phyloP scores from a whole-genome alignment of 805 yeast species.

The Lipomyces lipofer region DNA sequence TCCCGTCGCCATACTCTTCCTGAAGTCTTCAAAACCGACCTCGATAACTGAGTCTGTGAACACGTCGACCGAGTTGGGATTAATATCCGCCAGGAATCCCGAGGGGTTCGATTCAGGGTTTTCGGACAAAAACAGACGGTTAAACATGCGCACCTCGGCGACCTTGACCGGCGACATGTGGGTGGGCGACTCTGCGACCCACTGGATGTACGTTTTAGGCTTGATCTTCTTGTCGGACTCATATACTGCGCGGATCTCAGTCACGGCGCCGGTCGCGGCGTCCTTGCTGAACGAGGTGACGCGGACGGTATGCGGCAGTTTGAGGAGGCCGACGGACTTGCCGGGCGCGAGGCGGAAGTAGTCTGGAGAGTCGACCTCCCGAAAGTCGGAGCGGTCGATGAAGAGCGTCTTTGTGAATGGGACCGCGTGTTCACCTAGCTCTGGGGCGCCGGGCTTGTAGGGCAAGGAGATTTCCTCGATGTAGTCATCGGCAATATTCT shows the following conservation, averaged over 20 bases:
- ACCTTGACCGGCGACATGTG: constrained; percentile 64
- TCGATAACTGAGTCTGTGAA: constrained; percentile 71
- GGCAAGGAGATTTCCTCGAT: constrained; percentile 75
- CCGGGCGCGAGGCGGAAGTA: constrained; percentile 92
- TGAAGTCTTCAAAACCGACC: constrained; percentile 68
- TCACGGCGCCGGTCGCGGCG: constrained; percentile 57
- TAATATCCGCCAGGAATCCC: constrained; percentile 83
- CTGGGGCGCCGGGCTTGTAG: constrained; percentile 81
- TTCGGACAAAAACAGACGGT: constrained; percentile 84
- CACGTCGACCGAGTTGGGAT: constrained; percentile 73
- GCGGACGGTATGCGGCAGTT: constrained; percentile 79
- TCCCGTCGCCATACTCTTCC: constrained; percentile 55
- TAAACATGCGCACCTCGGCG: constrained; percentile 80
- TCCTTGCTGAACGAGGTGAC: constrained; percentile 69
- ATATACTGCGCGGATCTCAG: constrained; percentile 74
- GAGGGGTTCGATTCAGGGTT: constrained; percentile 87
- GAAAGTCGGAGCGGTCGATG: constrained; percentile 87
- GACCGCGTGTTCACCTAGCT: constrained; percentile 72
- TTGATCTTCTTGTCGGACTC: constrained; percentile 65
- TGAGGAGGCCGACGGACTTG: constrained; percentile 92
- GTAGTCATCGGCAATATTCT: constrained; percentile 74
- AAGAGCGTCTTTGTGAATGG: constrained; percentile 75
- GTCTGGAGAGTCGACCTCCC: constrained; percentile 63
- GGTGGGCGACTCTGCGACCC: constrained; percentile 77
- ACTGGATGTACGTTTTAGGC: constrained; percentile 96